phyloP scores from a whole-genome alignment of 1,139 yeast genomes.

The Yamadazyma songkhlaensis region DNA sequence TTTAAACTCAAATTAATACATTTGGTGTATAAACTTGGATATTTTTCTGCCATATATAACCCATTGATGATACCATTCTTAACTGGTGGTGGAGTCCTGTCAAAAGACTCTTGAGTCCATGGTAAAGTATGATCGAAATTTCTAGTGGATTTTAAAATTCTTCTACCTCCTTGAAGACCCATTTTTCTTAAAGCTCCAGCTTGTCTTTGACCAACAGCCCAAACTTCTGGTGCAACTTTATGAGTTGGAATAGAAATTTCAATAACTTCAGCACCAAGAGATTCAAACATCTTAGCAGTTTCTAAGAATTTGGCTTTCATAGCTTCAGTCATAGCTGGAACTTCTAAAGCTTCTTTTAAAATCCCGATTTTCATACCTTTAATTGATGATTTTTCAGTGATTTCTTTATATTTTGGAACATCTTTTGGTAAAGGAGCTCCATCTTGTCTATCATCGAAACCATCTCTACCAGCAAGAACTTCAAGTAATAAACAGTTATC shows the following conservation, averaged over 20 bases:
- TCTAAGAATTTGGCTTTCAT: constrained; percentile 21
- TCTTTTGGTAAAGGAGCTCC: constrained; percentile 34
- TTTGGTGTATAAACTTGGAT: constrained; percentile 12
- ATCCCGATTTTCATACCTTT: constrained; percentile 47
- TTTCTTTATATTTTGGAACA: constrained; percentile 16
- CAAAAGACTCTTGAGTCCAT: constrained; percentile 8
- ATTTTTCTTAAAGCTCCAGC: constrained; percentile 21
- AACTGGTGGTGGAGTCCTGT: constrained; percentile 8
- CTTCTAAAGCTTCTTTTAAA: constrained; percentile 29
- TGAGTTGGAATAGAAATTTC: constrained; percentile 32
- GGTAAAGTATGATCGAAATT: constrained; percentile 9
- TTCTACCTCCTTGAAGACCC: constrained; percentile 9
- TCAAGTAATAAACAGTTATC: constrained; percentile 27
- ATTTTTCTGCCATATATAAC: constrained; percentile 10
- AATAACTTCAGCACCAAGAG: constrained; percentile 42
- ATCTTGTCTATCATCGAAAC: constrained; percentile 28
- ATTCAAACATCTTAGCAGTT: constrained; percentile 41
- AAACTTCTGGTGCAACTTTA: constrained; percentile 29
- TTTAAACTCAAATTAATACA: constrained; percentile 13
- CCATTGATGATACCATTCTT: constrained; percentile 11
- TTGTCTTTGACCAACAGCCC: constrained; percentile 21
- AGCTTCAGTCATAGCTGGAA: constrained; percentile 25
- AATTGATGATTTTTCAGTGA: constrained; percentile 39
- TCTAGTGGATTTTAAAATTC: constrained; percentile 7
- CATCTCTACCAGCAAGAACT: constrained; percentile 33